Evolutionary conservation across 768 basidiomycete genomes (phyloP), one percentile per base, ranked within the genome.

Genomic region (Rhodotorula kratochvilovae): DNA sequence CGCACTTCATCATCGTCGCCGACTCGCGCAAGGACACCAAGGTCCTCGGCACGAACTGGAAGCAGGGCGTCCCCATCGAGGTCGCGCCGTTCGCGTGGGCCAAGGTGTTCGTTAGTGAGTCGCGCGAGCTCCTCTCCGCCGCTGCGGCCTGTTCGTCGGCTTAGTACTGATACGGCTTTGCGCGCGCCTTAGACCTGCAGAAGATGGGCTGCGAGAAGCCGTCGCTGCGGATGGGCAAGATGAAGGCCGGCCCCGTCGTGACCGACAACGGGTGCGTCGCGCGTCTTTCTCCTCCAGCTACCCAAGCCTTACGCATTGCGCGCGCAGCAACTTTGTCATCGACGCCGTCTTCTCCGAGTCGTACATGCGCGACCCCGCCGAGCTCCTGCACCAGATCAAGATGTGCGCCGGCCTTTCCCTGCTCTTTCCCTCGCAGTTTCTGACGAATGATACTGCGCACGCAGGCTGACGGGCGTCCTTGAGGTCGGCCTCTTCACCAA

Each of bases 401-500:
- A 75, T 76, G 76, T 72, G 19, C 27, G 66, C 33, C 39, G 25
- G 43, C 16, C 15, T 43, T 11, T 35, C 5, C 17, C 35, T 36
- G 45, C 50, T 42, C 35, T 46, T 13, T 21, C 16, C 5, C 27
- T 15, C 46, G 10, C 2, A 48, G 19, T 1, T 5, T 6, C 60
- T 53, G 25, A 57, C 39, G 25, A 19, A 10, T 29, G 15, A 21
- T 4, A 8, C 15, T 27, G 21, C 2, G 2, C 15, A 5, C 3
- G 61, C 65, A 86, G 95, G 85, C 84, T 98, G 70, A 98, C 95
- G 6, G 96, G 96, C 57, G 92, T 97, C 33, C 91, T 98, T n/a
- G 96, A 99, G 80, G 96, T 97, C 45, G 96, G 96, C 1, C 81
- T 99, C n/a, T 98, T 99, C 83, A 93, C 91, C 79, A 84, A 87